Evolutionary conservation across 1,139 yeast genomes (phyloP).

Genomic region (Yamadazyma sp.): DNA sequence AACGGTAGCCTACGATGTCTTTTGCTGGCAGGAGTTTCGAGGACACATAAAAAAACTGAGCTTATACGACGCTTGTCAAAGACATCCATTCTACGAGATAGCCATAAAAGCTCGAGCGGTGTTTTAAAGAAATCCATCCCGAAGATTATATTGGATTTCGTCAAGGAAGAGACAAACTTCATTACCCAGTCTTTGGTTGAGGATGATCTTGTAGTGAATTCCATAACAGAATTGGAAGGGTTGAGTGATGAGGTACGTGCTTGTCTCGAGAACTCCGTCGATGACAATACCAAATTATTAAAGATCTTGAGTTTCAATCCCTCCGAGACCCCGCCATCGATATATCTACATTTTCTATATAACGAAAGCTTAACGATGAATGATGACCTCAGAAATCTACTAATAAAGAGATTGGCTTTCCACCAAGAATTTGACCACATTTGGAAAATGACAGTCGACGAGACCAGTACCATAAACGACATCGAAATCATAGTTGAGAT

Average conservation of each 20-base stretch:
- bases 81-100: not conserved
- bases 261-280: constrained; percentile 23
- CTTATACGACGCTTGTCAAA: constrained; percentile 1
- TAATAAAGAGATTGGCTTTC: constrained; percentile 29
- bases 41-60: not conserved
- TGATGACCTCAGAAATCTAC: constrained; percentile 20
- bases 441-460: constrained; percentile 32
- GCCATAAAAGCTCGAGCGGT: not conserved
- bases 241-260: constrained; percentile 7
- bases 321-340: constrained; percentile 27
- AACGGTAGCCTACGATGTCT: not conserved
- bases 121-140: constrained; percentile 9
- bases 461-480: constrained; percentile 32
- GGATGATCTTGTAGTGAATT: constrained; percentile 2
- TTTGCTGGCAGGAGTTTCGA: not conserved
- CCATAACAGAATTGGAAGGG: not conserved
- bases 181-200: constrained; percentile 13
- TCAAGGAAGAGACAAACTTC: constrained; percentile 18
- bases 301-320: constrained; percentile 36
- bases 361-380: constrained; percentile 21
- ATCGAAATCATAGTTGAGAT: constrained; percentile 37
- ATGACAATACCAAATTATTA: constrained; percentile 29
- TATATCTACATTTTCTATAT: constrained; percentile 26
- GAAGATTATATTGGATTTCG: constrained; percentile 13
- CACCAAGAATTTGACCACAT: constrained; percentile 31